These are phyloP conservation scores for Penicillium egyptiacum DNA, from an alignment of 495 filamentous ascomycete species.

Conservation along the genomic window DNA sequence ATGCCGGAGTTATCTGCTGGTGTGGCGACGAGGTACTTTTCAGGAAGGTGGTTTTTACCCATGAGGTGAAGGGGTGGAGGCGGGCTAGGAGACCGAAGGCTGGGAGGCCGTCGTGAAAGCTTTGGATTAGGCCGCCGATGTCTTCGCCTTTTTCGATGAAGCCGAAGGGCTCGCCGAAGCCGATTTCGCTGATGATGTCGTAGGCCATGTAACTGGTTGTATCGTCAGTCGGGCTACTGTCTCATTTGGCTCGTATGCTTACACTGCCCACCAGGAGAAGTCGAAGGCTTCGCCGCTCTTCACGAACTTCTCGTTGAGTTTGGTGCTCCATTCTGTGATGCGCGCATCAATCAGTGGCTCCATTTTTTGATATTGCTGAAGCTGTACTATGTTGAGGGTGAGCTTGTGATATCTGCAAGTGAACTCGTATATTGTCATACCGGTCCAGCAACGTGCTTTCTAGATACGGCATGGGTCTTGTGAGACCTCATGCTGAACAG, in stretches of 20 bases:
- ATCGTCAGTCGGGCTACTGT: neutral
- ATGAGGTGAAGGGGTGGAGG: constrained; percentile 55
- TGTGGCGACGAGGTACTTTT: constrained; percentile 57
- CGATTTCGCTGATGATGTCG: constrained; percentile 65
- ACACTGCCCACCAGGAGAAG: constrained; percentile 54
- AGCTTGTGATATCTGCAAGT: neutral
- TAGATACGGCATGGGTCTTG: constrained; percentile 47
- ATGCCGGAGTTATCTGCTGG: constrained; percentile 50
- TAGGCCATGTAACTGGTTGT: constrained; percentile 51
- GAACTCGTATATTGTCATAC: constrained; percentile 25
- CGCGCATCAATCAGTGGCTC: constrained; percentile 50
- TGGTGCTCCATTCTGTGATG: constrained; percentile 45
- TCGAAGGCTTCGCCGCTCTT: constrained; percentile 48
- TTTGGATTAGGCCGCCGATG: constrained; percentile 53
- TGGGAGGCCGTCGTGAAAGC: constrained; percentile 51
- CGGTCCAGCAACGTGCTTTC: constrained; percentile 44
- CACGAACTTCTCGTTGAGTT: constrained; percentile 43
- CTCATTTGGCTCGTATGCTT: constrained; percentile 11
- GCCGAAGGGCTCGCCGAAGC: constrained; percentile 62
- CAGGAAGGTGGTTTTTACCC: constrained; percentile 52
- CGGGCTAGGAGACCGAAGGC: constrained; percentile 49
- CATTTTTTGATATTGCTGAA: constrained; percentile 53
- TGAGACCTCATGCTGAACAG: constrained; percentile 52
- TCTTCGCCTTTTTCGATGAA: constrained; percentile 60
- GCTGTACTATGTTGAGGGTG: constrained; percentile 45